These are phyloP conservation scores for Hymenotorrendiella dingleyae DNA, from an alignment of 2,329 filamentous ascomycete species.

Conservation along the genomic window DNA sequence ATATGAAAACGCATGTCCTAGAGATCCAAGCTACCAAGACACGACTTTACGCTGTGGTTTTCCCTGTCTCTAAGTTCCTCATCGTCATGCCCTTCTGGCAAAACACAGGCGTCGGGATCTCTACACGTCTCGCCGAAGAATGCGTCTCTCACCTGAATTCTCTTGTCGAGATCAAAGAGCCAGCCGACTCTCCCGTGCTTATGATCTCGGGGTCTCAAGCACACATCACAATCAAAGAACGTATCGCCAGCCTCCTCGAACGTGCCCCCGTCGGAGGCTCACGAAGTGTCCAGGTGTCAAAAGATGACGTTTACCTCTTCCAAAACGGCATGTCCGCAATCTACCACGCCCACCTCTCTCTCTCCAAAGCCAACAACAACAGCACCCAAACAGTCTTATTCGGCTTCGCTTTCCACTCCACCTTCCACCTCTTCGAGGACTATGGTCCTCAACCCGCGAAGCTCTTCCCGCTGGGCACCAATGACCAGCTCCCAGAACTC, in stretches of 20 bases:
- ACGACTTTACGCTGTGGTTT: constrained; percentile 40
- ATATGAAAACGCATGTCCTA: constrained; percentile 16
- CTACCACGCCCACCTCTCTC: constrained; percentile 36
- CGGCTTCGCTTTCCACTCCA: constrained; percentile 47
- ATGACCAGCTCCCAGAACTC: constrained; percentile 37
- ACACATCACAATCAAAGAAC: constrained; percentile 35
- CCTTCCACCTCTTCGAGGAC: constrained; percentile 42
- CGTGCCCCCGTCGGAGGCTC: constrained; percentile 31
- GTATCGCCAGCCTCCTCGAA: constrained; percentile 38
- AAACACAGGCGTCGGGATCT: constrained; percentile 41
- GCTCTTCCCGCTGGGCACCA: constrained; percentile 42
- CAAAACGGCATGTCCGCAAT: constrained; percentile 50
- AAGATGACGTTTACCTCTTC: constrained; percentile 46
- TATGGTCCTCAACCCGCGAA: constrained; percentile 35
- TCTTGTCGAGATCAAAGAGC: constrained; percentile 26
- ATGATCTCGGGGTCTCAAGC: constrained; percentile 30
- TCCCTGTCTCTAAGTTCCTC: constrained; percentile 32
- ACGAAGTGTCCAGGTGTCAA: constrained; percentile 9
- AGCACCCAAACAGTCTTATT: constrained; percentile 37
- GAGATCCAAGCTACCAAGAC: constrained; percentile 9
- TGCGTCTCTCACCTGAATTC: constrained; percentile 34
- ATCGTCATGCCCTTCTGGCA: constrained; percentile 41
- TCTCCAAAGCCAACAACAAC: constrained; percentile 30
- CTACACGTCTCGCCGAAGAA: constrained; percentile 39
- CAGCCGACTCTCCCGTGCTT: constrained; percentile 34